These are phyloP conservation scores for Iberis amara DNA, from an alignment of 441 rosid genomes.

Conservation along the genomic window DNA sequence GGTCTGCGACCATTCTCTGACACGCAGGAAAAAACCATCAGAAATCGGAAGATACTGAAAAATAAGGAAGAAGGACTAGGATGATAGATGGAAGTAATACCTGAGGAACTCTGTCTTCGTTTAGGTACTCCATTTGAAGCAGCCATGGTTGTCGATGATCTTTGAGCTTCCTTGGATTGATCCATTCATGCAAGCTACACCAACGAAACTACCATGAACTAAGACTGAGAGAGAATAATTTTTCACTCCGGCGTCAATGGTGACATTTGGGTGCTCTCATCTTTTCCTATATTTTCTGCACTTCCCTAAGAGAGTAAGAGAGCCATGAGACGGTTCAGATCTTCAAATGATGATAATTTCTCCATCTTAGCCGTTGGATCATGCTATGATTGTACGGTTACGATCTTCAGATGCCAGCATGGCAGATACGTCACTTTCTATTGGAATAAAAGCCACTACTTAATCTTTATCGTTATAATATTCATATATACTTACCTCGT, in stretches of 20 bases:
- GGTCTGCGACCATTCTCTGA: constrained; percentile 51
- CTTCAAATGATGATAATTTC: background rate
- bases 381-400: constrained; percentile 17
- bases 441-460: constrained; percentile 34
- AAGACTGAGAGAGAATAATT: no score
- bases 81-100: constrained; percentile 28
- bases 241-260: no score
- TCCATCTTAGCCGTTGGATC: constrained; percentile 23
- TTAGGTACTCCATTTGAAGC: constrained; percentile 60
- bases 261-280: background rate
- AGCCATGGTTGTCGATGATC: constrained; percentile 51
- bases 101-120: constrained; percentile 65
- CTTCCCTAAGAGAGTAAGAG: background rate
- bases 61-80: no score
- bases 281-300: constrained; percentile 14
- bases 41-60: constrained; percentile 24
- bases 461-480: constrained; percentile 17
- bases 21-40: background rate
- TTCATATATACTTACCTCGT: constrained; percentile 21
- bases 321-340: constrained; percentile 35
- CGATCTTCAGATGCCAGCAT: constrained; percentile 36
- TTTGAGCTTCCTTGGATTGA: constrained; percentile 63
- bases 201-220: constrained; percentile 26
- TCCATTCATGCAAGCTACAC: constrained; percentile 49
- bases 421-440: constrained; percentile 45